These are phyloP conservation scores for Alternaria conjuncta DNA, from an alignment of 2,329 filamentous ascomycete genomes.

Conservation along the genomic window DNA sequence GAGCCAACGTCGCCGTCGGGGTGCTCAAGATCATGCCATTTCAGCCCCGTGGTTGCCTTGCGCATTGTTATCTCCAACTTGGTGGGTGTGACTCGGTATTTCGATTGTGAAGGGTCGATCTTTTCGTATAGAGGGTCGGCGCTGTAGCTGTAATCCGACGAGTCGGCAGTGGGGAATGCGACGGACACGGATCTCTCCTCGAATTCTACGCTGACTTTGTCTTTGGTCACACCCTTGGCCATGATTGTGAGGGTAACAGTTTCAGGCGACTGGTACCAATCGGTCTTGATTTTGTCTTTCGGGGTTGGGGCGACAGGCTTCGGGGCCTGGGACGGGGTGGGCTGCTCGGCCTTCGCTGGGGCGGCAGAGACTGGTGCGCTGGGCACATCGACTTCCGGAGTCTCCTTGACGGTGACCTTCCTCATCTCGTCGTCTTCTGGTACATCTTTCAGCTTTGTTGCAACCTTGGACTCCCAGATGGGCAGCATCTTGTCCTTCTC, in stretches of 20 bases:
- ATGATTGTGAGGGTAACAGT: constrained; percentile 69
- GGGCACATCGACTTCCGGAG: constrained; percentile 58
- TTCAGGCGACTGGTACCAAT: constrained; percentile 72
- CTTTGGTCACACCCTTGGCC: constrained; percentile 67
- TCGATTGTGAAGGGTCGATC: constrained; percentile 68
- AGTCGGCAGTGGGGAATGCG: constrained; percentile 63
- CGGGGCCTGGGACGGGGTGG: constrained; percentile 27
- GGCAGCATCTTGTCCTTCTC: constrained; percentile 59
- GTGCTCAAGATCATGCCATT: constrained; percentile 69
- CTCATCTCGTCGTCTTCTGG: constrained; percentile 57
- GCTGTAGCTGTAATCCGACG: constrained; percentile 65
- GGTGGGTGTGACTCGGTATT: constrained; percentile 70
- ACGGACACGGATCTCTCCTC: constrained; percentile 59
- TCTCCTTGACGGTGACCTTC: constrained; percentile 52
- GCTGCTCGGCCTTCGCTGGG: constrained; percentile 3
- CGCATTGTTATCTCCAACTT: constrained; percentile 80
- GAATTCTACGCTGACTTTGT: constrained; percentile 61
- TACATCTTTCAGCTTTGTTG: constrained; percentile 58
- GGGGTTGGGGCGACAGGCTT: constrained; percentile 50
- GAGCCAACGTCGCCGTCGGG: constrained; percentile 23
- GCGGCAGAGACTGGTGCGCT: constrained; percentile 41
- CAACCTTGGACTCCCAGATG: constrained; percentile 66
- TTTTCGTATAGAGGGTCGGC: constrained; percentile 71
- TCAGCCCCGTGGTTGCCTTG: constrained; percentile 69
- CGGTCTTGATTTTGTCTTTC: constrained; percentile 67